Evolutionary conservation across 768 basidiomycete species (phyloP).

Genomic region (Collybiopsis luxurians): DNA sequence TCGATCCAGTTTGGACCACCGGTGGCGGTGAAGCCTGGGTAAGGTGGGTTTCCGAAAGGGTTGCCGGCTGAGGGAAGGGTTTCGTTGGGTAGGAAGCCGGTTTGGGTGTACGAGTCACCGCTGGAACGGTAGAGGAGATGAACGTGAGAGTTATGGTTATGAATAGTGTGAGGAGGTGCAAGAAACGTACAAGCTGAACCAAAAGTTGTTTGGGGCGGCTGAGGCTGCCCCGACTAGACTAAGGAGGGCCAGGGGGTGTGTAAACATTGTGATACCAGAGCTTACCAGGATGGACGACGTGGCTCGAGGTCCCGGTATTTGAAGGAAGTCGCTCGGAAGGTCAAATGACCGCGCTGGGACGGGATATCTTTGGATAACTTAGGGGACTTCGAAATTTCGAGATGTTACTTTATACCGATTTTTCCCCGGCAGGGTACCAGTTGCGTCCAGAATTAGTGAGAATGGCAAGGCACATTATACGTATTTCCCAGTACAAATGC

Average conservation of each 20-base stretch:
- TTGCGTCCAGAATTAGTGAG: too few species aligned
- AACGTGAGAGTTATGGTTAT: not conserved
- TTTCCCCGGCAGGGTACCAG: too few species aligned
- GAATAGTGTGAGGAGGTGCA: not conserved
- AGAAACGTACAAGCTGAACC: conserved; percentile 59
- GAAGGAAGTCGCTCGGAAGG: not conserved
- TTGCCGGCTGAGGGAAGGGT: conserved; percentile 44
- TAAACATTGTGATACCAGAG: not conserved
- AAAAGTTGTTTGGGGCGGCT: conserved; percentile 38
- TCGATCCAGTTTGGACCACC: conserved; percentile 64
- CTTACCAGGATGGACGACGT: not conserved
- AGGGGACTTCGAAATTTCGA: too few species aligned
- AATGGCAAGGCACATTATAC: too few species aligned
- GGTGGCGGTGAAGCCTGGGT: conserved; percentile 51
- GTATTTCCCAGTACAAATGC: too few species aligned
- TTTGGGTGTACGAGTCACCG: conserved; percentile 61
- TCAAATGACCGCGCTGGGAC: too few species aligned
- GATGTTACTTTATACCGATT: too few species aligned
- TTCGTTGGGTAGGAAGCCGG: conserved; percentile 41
- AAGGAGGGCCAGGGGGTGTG: not conserved
- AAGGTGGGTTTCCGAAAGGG: conserved; percentile 52
- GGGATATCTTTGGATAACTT: too few species aligned
- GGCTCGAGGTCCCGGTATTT: not conserved
- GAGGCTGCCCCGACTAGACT: not conserved
- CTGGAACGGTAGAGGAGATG: conserved; percentile 27